Evolutionary conservation across 306 rosid species (phyloP).

Genomic region (Ziziphus jujuba): DNA sequence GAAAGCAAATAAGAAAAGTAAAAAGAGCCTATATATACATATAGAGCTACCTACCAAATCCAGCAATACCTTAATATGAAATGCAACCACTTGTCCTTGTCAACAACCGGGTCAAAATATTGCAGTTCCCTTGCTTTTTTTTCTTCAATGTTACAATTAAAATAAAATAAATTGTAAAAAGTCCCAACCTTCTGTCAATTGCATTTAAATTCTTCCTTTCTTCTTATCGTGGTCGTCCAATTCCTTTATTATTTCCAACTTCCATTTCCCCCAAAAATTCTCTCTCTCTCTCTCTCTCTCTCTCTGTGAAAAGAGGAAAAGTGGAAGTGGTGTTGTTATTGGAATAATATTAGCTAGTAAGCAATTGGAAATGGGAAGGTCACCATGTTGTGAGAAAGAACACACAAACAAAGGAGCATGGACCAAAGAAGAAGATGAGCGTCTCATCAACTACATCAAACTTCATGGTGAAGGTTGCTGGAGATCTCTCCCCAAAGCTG

Average conservation of each 20-base stretch:
- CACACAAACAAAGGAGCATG: slow-evolving; percentile 82
- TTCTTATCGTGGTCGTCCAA: too few species aligned
- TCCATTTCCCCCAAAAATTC: neutral
- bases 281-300: neutral
- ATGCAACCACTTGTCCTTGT: neutral
- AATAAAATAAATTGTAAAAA: neutral
- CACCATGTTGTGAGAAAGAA: slow-evolving; percentile 74
- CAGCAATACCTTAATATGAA: neutral
- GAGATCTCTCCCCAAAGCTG: slow-evolving; percentile 76
- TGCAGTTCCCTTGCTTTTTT: neutral
- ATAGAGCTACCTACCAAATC: slow-evolving; percentile 14
- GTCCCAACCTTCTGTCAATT: neutral
- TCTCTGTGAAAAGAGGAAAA: neutral
- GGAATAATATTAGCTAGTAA: too few species aligned
- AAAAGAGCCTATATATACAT: too few species aligned
- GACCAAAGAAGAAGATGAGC: slow-evolving; percentile 75
- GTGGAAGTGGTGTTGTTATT: too few species aligned
- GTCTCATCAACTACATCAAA: slow-evolving; percentile 62
- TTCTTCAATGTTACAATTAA: neutral
- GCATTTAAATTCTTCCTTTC: neutral
- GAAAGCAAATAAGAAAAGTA: too few species aligned
- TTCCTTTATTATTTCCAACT: too few species aligned
- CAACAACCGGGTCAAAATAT: slow-evolving; percentile 4
- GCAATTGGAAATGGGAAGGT: slow-evolving; percentile 34
- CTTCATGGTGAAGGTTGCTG: slow-evolving; percentile 70